Conservation (phyloP, 2,329 filamentous ascomycete species). For the Alternaria brassicicola region DNA sequence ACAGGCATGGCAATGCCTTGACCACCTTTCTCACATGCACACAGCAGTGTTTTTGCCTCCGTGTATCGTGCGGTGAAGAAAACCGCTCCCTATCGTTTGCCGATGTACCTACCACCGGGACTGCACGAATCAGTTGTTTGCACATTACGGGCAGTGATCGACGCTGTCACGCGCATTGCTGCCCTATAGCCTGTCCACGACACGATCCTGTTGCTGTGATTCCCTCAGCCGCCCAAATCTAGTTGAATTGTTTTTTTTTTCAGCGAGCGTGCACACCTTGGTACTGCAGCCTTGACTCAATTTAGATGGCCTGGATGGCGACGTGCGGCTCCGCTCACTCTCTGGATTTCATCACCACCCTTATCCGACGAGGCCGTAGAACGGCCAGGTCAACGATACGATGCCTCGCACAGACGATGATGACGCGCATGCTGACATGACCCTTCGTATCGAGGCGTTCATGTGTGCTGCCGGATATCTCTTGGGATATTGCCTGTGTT, state of each 20-base stretch:
- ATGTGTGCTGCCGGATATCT: neutral
- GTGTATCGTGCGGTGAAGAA: neutral
- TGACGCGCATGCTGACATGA: slow-evolving; percentile 5
- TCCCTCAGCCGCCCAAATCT: neutral
- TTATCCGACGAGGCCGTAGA: slow-evolving; percentile 9
- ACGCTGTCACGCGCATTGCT: slow-evolving; percentile 1
- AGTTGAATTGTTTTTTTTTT: neutral
- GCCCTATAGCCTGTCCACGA: neutral
- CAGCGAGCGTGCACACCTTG: neutral
- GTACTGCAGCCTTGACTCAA: neutral
- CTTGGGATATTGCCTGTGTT: slow-evolving; percentile 5
- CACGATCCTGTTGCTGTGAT: neutral
- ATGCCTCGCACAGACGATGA: neutral
- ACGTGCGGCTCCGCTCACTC: neutral
- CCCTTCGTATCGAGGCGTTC: slow-evolving; percentile 2
- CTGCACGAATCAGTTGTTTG: neutral
- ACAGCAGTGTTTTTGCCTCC: neutral
- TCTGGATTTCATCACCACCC: neutral
- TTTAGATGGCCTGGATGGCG: neutral
- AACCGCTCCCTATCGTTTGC: neutral
- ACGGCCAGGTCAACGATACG: slow-evolving; percentile 3
- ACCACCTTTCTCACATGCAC: neutral
- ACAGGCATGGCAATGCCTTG: neutral
- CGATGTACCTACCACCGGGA: neutral
- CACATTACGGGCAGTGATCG: neutral